Evolutionary conservation across 495 filamentous ascomycete species (phyloP), one percentile per base, ranked within the genome.

Genomic region (Lentithecium fluviatile): DNA sequence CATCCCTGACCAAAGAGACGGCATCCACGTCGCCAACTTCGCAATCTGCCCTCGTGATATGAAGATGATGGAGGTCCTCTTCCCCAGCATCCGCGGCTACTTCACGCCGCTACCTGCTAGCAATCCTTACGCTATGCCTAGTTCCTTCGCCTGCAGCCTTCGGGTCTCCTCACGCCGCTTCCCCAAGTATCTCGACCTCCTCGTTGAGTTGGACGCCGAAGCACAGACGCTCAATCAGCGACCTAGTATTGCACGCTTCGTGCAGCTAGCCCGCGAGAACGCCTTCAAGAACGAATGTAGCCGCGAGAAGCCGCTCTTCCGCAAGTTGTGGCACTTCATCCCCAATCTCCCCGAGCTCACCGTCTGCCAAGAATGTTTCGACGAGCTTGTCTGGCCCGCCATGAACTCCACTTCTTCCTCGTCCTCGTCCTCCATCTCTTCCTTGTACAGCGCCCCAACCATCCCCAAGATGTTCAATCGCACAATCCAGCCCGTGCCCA

Each of bases 341-440:
- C 80, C 84, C 0, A 66, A 75, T 12, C 71, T 88, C 0, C 84
- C 84, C 20, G 82, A 87, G 46, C 78, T 89, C 61, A 85, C 83
- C 5, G 80, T 87, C 47, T 89, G 86, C 73, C 81, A 85, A 62
- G 83, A 87, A 69, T 89, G 89, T 73, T 92, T 85, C 70, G 80
- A 83, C 11, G 79, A 83, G 4, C 80, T 87, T 0, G 81, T 92
- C 8, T 83, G 80, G 78, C 89, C 88, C 2, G 73, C 83, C 20
- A 77, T 83, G 11, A 73, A 79, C 36, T 69, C 75, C 1, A 70
- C 76, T 10, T 32, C 29, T 32, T 32, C 29, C 10, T 32, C 29
- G 4, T 32, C 10, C 4, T 3, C 29, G 29, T 10, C 29, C 4
- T 32, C 29, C 10, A 10, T 32, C 3, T 32, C 29, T 10, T 32